Base-by-base conservation (phyloP, 441 rosid species). In the Adansonia rubrostipa region DNA sequence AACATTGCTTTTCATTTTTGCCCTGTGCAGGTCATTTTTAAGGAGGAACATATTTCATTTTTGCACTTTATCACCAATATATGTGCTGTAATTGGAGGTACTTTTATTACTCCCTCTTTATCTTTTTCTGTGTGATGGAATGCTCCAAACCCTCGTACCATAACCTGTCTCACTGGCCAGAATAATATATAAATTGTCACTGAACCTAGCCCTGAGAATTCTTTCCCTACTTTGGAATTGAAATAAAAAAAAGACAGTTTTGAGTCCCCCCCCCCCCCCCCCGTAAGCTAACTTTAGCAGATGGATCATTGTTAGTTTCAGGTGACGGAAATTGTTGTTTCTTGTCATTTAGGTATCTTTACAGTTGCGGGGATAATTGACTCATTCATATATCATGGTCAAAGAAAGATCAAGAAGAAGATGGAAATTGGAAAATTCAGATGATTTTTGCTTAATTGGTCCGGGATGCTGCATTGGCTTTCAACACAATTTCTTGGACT, bases 81-180 rank as follows among this genome's bases (percentile, higher is more conserved):
- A 22, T 86, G 89, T 62, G 89, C 89, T 3, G 76, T 86, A 19
- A 62, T 84, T 36, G 89, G 89, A 82, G 89, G 89, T 86, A 67
- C 9, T 15, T 56, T 48, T 47, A 20, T 58, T 48, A 50, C 56
- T 9, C 22, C 61, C 76, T 67, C 40, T 5, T 10, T 36, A 17
- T 42, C 6, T 13, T 22, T 19, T 58, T 6, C 17, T 17, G 17
- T 19, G 50, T 74, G 17, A 60, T 22, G 1, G 71, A 42, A n/a
- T 66, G 9, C 68, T 64, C 11, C 11, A 36, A 36, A 66, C 50
- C 15, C 15, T 13, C 36, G 5, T 33, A 33, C 68, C 6, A 33
- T 33, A 61, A 24, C 7, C 5, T 33, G 19, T 63, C 33, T 22
- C 36, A 24, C 42, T 61, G 14, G 40, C 42, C 17, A 6, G 15